Percentiles rank a stretch among this genome's conserved stretches.
Conservation (phyloP, 1,139 yeast genomes). For the Blastobotrys capitulatus region DNA sequence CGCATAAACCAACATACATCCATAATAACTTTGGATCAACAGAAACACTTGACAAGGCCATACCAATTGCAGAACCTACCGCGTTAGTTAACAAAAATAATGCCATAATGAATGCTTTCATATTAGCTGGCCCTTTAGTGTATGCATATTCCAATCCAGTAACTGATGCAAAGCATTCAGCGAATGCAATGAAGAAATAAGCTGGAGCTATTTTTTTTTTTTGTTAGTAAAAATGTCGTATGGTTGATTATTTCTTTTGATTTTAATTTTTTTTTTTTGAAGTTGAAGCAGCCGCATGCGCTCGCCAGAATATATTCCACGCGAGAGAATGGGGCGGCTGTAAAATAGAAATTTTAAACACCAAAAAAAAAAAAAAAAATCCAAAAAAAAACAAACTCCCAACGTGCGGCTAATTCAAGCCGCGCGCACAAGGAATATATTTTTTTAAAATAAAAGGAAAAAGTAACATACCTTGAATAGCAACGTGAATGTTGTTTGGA, state of each 20-base stretch:
- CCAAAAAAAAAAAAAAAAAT: too few relatives aligned
- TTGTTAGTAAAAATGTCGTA: too few relatives aligned
- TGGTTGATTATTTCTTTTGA: too few relatives aligned
- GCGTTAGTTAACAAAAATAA: constrained; percentile 58
- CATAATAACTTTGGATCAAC: constrained; percentile 64
- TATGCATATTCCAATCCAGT: constrained; percentile 67
- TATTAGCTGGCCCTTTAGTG: constrained; percentile 60
- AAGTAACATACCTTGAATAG: constrained; percentile 38
- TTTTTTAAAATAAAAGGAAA: too few relatives aligned
- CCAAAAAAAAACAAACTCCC: background rate
- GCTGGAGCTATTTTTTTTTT: too few relatives aligned
- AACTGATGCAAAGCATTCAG: constrained; percentile 61
- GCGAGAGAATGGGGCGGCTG: too few relatives aligned
- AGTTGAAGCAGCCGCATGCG: too few relatives aligned
- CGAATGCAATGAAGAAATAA: constrained; percentile 47
- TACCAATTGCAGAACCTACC: constrained; percentile 65
- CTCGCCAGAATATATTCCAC: too few relatives aligned
- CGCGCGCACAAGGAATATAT: too few relatives aligned
- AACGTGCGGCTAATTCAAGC: constrained; percentile 36
- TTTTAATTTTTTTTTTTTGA: too few relatives aligned
- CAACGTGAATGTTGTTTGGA: constrained; percentile 54
- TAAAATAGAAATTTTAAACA: too few relatives aligned
- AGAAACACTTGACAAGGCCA: constrained; percentile 62
- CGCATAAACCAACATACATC: constrained; percentile 56
- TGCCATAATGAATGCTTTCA: constrained; percentile 65